phyloP scores from a whole-genome alignment of 1,284 basidiomycete genomes.

The Trichosporon asahii region DNA sequence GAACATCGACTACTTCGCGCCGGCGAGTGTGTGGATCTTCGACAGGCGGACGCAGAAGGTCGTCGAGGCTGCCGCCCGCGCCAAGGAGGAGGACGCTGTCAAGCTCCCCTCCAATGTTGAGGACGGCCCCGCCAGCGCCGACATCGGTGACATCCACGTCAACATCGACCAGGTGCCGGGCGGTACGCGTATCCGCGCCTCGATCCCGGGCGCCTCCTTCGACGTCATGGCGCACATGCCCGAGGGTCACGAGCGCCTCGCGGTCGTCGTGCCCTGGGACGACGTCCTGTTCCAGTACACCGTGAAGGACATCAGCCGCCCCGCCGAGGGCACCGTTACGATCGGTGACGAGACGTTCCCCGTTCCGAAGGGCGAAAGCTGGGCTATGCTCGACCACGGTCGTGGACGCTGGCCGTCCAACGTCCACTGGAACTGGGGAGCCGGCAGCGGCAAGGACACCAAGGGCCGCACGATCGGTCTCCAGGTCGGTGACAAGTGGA shows the following conservation, averaged over 20 bases:
- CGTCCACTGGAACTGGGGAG: constrained; percentile 23
- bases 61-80: not conserved
- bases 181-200: constrained; percentile 18
- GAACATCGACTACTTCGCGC: constrained; percentile 13
- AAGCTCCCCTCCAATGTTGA: constrained; percentile 12
- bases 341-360: not conserved
- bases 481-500: constrained; percentile 23
- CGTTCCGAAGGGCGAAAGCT: constrained; percentile 10
- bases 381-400: constrained; percentile 24
- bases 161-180: constrained; percentile 13
- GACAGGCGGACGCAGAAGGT: constrained; percentile 8
- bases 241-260: constrained; percentile 20
- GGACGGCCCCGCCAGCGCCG: constrained; percentile 10
- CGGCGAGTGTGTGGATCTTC: constrained; percentile 13
- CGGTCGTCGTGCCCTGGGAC: constrained; percentile 23
- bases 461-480: constrained; percentile 18
- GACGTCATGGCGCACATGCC: constrained; percentile 18
- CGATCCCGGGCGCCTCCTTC: constrained; percentile 9
- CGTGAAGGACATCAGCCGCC: constrained; percentile 21
- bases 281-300: constrained; percentile 23
- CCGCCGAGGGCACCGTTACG: constrained; percentile 12
- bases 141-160: constrained; percentile 5
- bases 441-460: constrained; percentile 5
- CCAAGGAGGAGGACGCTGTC: not conserved
- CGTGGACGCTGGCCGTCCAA: constrained; percentile 18